Percentiles rank a stretch among this genome's conserved stretches.
phyloP scores from a whole-genome alignment of 116 monocot species.

The Phalaenopsis hybrid region DNA sequence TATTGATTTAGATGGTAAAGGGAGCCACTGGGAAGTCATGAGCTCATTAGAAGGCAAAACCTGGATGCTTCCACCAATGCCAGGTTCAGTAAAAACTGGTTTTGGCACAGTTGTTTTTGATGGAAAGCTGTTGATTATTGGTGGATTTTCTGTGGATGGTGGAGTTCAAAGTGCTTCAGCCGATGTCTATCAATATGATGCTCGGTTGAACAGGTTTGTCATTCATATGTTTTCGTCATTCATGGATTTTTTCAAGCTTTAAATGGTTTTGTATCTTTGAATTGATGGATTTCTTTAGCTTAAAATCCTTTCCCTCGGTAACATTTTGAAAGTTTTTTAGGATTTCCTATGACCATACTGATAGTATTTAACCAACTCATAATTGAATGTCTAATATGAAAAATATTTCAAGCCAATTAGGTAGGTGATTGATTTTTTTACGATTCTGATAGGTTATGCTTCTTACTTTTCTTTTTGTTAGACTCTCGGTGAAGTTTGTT shows the following conservation, averaged over 20 bases:
- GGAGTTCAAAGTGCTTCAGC: slow-evolving; percentile 40
- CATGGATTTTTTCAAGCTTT: neutral
- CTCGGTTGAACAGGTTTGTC: slow-evolving; percentile 61
- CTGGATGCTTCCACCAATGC: slow-evolving; percentile 59
- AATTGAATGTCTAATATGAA: neutral
- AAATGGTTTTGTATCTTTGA: neutral
- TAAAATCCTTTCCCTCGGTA: neutral
- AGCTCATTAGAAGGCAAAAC: slow-evolving; percentile 14
- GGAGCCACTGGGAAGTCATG: slow-evolving; percentile 73
- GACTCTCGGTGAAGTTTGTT: too few relatives aligned
- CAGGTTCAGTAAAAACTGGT: slow-evolving; percentile 66
- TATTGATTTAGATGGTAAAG: slow-evolving; percentile 44
- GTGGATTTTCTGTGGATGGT: slow-evolving; percentile 42
- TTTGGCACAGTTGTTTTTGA: slow-evolving; percentile 68
- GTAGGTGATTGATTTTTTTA: too few relatives aligned
- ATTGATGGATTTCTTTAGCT: neutral
- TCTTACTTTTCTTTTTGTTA: too few relatives aligned
- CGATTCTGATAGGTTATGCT: too few relatives aligned
- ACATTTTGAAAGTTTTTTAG: neutral
- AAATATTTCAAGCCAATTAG: too few relatives aligned
- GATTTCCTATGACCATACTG: neutral
- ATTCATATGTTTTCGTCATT: neutral
- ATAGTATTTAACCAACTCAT: neutral
- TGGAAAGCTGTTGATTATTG: slow-evolving; percentile 72
- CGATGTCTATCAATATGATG: slow-evolving; percentile 80